Evolutionary conservation across 305 asterid genomes (phyloP).

Genomic region (Caryopteris hybrid): DNA sequence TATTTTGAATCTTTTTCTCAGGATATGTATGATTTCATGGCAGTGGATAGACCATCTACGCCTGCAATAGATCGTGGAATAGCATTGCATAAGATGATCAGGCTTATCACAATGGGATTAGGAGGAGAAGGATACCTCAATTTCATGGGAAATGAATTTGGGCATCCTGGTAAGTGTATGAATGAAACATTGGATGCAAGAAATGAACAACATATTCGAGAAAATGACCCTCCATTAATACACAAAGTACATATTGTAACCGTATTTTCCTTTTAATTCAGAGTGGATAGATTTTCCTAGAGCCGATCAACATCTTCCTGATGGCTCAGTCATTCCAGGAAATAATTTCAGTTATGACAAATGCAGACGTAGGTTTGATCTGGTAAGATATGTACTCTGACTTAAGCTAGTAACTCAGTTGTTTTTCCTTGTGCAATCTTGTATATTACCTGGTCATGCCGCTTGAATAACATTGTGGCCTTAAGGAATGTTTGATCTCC

Average conservation of each 20-base stretch:
- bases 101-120: constrained; percentile 96
- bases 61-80: constrained; percentile 93
- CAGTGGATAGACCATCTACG: constrained; percentile 92
- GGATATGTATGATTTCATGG: constrained; percentile 99
- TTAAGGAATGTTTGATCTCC: not conserved
- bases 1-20: constrained; percentile 34
- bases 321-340: constrained; percentile 71
- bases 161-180: constrained; percentile 82
- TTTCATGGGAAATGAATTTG: constrained; percentile 99
- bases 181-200: not conserved
- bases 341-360: constrained; percentile 82
- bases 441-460: not conserved
- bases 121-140: constrained; percentile 99
- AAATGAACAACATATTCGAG: not conserved
- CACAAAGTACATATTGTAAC: not conserved
- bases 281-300: constrained; percentile 99
- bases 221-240: constrained; percentile 8
- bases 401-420: constrained; percentile 6
- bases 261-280: constrained; percentile 28
- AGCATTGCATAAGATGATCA: constrained; percentile 98
- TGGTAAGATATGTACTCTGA: constrained; percentile 41
- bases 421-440: not conserved
- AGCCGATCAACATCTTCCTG: constrained; percentile 75
- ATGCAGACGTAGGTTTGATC: constrained; percentile 97
- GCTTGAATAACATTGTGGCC: not conserved